Base-by-base conservation (phyloP, 495 filamentous ascomycete species). In the Lophiotrema nucula region DNA sequence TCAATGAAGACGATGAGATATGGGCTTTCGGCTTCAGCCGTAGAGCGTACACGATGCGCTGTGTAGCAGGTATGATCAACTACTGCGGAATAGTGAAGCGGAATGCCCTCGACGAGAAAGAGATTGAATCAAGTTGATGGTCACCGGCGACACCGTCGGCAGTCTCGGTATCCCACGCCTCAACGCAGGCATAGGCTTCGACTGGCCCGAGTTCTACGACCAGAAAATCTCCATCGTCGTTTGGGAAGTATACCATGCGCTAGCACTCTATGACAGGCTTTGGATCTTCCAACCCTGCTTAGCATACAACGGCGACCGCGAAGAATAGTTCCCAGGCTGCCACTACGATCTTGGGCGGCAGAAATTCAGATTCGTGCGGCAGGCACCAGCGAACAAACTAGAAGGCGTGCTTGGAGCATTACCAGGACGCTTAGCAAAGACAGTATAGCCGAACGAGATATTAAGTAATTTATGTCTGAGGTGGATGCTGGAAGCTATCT, bases 21-120 rank as follows among this genome's bases (percentile, higher is more conserved):
- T 65, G 44, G 44, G 37, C 60, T 13, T 60, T 65, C 39, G 62
- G 62, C 2, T 46, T 65, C 27, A 60, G 56, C 28, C 25, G 62
- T 8, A 56, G 62, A 10, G 44, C 56, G 6, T 65, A 49, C 39
- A 65, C 62, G 1, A 45, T 41, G 1, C 56, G 62, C 23, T 56
- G 56, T 31, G 56, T 65, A 2, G 62, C 62, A 3, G 59, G 59
- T 27, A 62, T 62, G 59, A 62, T 62, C 53, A 62, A 62, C 46
- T 56, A 62, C 47, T 62, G 59, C 39, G 59, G 59, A 24, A 62
- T 62, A 37, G 53, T 62, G 26, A 50, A 53, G 16, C 38, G 13
- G 13, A 23, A 28, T 24, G 37, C 25, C n/a, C 27, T 47, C 3
- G 41, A 27, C 23, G 37, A 47, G 1, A 11, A 28, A 13, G 41